Evolutionary conservation across 1,139 yeast species (phyloP), one percentile per base, ranked within the genome.

Genomic region (Hyphopichia khmerensis): DNA sequence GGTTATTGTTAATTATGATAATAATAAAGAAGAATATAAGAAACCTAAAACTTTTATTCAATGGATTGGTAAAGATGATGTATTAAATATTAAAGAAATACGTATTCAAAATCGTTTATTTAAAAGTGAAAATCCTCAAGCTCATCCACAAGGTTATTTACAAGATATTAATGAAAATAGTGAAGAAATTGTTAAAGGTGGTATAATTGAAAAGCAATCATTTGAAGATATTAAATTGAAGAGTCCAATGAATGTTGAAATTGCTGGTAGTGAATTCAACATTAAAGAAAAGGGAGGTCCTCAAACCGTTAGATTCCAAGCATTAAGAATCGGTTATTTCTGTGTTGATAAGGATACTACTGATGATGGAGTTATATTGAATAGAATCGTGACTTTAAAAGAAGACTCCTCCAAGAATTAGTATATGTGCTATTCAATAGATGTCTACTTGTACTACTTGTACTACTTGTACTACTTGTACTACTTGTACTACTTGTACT

Each of bases 261-360:
- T 79, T 43, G 79, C 83, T 14, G 78, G 80, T 44, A 84, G 86
- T 47, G 83, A 83, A 49, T 86, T 86, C 60, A 80, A 82, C 58
- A 86, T 86, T 51, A 73, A 72, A 52, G 95, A 87, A 61, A 66
- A 64, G 42, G 62, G 62, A 38, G 78, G 77, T 23, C 84, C 87
- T 30, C 95, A 93, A 63, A 81, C 95, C n/a, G 87, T 88, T 31
- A 80, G 99, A 63, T 95, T 95, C 88, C 99, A 95, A 71, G 99
- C 96, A 26, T 79, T 95, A 65, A 84, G 99, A 69, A 93, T 89
- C 40, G 99, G 99, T 21, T 93, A 93, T 67, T 95, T 91, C 79
- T 85, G 96, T 62, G 68, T 89, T 64, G 99, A 95, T 62, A 80
- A 78, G 56, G 98, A 93, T 50, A 71, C 89, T 43, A 70, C 73